phyloP scores from a whole-genome alignment of 1,139 yeast genomes.

The Scheffersomyces quercinus region DNA sequence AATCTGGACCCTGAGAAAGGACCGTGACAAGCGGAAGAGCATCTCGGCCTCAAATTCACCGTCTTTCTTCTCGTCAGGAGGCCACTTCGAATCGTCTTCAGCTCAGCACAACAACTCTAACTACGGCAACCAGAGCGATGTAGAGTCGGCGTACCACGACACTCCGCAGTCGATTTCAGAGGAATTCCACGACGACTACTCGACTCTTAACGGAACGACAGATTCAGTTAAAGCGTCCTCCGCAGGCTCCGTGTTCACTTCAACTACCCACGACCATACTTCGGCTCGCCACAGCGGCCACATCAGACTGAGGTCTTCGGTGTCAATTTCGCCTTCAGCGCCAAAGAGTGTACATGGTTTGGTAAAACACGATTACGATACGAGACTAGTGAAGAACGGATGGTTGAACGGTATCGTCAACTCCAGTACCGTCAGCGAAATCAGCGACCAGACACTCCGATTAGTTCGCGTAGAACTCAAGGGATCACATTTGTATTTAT shows the following conservation, averaged over 20 bases:
- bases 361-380: conserved; percentile 37
- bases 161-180: conserved; percentile 7
- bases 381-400: conserved; percentile 31
- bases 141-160: neutral
- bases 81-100: too few species aligned
- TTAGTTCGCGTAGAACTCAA: conserved; percentile 62
- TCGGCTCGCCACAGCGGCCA: neutral
- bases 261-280: too few species aligned
- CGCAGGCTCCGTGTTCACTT: too few species aligned
- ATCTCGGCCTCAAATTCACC: conserved; percentile 14
- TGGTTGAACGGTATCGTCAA: conserved; percentile 47
- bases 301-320: neutral
- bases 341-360: conserved; percentile 18
- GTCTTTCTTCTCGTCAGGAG: neutral
- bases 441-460: conserved; percentile 40
- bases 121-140: neutral
- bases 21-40: conserved; percentile 28
- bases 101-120: neutral
- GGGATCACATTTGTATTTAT: conserved; percentile 61
- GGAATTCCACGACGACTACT: conserved; percentile 13
- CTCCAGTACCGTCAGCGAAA: conserved; percentile 32
- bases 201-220: conserved; percentile 12
- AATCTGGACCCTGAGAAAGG: conserved; percentile 33
- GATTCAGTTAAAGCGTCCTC: too few species aligned
- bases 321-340: neutral